Base-by-base conservation (phyloP, 805 yeast species). In the Cyberlindnera sargentensis region DNA sequence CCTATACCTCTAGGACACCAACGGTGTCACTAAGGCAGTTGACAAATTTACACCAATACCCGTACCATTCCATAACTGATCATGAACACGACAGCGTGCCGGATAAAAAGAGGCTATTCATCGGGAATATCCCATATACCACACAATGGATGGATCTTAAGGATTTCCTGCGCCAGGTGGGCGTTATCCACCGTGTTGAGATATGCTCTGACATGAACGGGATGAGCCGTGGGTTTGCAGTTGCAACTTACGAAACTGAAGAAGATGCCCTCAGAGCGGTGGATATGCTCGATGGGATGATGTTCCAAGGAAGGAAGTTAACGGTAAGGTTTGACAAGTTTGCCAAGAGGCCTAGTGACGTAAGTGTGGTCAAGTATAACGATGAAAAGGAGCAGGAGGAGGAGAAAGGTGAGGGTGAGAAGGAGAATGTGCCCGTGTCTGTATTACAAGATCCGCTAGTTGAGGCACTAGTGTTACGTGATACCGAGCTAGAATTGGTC, bases 301-400 rank as follows among this genome's bases (percentile, higher is more conserved):
- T 57, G n/a, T 82, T 80, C 52, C 75, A 76, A 54, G 85, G 86
- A 1, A 63, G 89, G 34, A 62, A 67, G 6, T 61, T 82, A 29
- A 77, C 82, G 4, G 87, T 82, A 2, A 59, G 87, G 25, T 78
- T 66, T 53, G 87, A 82, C 53, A 68, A 70, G 48, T 72, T 65
- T 46, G 80, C 81, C 1, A 70, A 36, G 25, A 41, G 36, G 29
- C 36, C 31, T 25, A 37, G 36, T 30, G 41, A 30, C 10, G 65
- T 39, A 61, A 8, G 15, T 15, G 38, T 24, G 27, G 34, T 29
- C 11, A 38, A 36, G 31, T 31, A 27, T 29, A 23, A 30, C 11
- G 31, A 32, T 24, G 40, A 34, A 7, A 36, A 31, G 6, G 28
- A 6, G 55, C 8, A 34, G 31, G 41, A 42, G 9, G 34, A 35